Conservation (phyloP, 73 alveolate genomes). For the Paramecium tetraurelia region DNA sequence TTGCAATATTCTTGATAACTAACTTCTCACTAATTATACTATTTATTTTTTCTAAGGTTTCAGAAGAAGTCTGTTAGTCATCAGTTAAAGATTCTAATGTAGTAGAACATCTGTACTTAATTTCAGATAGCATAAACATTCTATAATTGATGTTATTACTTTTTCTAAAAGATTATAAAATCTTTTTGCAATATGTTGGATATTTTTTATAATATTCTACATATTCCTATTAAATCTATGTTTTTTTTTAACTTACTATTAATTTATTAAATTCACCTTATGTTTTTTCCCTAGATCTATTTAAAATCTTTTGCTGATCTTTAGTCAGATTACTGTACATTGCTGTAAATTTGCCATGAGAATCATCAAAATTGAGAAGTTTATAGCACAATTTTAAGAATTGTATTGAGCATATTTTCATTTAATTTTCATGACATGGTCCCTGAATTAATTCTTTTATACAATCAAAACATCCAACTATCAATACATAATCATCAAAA, state of each 20-base stretch:
- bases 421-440: constrained; percentile 22
- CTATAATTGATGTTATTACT: not conserved
- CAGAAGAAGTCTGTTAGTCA: not conserved
- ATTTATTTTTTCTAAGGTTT: not conserved
- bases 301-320: not conserved
- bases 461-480: not conserved
- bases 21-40: not conserved
- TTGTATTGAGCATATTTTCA: not conserved
- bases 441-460: constrained; percentile 25
- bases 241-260: not conserved
- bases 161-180: not conserved
- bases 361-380: constrained; percentile 36
- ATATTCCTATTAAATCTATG: not conserved
- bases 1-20: not conserved
- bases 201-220: not conserved
- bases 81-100: constrained; percentile 36
- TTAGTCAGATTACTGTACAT: not conserved
- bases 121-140: not conserved
- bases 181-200: not conserved
- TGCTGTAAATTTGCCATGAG: not conserved
- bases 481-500: not conserved
- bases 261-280: not conserved
- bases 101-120: constrained; percentile 30
- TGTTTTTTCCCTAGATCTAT: not conserved
- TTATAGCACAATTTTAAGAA: not conserved